Conservation (phyloP, 441 rosid genomes). For the Lepidium campestre region DNA sequence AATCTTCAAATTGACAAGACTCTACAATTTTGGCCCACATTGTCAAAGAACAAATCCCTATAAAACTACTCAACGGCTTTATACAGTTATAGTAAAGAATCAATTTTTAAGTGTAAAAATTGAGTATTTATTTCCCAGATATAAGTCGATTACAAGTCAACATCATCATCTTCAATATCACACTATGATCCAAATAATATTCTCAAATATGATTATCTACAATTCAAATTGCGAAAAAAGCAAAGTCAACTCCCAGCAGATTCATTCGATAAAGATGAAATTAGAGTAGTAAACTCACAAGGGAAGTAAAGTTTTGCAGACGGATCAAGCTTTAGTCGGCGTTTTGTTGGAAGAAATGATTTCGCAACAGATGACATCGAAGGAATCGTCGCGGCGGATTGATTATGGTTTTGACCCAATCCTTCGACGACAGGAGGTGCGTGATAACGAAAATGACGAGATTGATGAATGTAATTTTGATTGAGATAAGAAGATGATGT, state of each 20-base stretch:
- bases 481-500: slow-evolving; percentile 29
- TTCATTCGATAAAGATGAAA: not conserved
- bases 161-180: slow-evolving; percentile 3
- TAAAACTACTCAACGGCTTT: too few species aligned
- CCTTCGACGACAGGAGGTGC: slow-evolving; percentile 42
- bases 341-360: slow-evolving; percentile 63
- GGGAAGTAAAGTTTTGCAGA: slow-evolving; percentile 76
- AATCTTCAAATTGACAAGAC: slow-evolving; percentile 4
- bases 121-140: not conserved
- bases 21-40: not conserved
- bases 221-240: not conserved
- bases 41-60: not conserved
- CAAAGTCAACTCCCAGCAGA: not conserved
- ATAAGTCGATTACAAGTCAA: not conserved
- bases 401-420: slow-evolving; percentile 37
- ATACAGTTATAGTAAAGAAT: not conserved
- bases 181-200: not conserved
- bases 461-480: slow-evolving; percentile 25
- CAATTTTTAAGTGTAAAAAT: not conserved
- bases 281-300: slow-evolving; percentile 36
- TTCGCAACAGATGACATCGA: slow-evolving; percentile 66
- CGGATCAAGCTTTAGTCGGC: slow-evolving; percentile 88
- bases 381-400: slow-evolving; percentile 20
- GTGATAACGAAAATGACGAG: slow-evolving; percentile 28
- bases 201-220: not conserved